phyloP scores from a whole-genome alignment of 1,139 yeast genomes.

The Debaryomyces nepalensis region DNA sequence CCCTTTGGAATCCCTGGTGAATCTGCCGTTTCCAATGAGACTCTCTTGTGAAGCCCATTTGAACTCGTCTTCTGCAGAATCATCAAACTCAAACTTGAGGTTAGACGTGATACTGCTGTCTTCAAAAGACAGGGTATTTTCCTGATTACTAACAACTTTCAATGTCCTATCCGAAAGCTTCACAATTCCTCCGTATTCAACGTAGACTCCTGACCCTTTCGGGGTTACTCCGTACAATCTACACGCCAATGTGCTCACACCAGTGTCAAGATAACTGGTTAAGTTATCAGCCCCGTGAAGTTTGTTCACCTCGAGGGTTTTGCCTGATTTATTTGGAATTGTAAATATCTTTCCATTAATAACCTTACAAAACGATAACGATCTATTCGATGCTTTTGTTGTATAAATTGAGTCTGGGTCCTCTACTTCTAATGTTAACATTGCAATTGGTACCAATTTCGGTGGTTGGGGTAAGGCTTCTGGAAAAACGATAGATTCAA shows the following conservation, averaged over 20 bases:
- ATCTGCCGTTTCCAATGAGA: slow-evolving; percentile 59
- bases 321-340: slow-evolving; percentile 34
- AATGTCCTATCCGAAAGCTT: slow-evolving; percentile 37
- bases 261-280: slow-evolving; percentile 33
- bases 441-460: slow-evolving; percentile 36
- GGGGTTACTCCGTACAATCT: slow-evolving; percentile 49
- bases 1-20: slow-evolving; percentile 49
- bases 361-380: slow-evolving; percentile 28
- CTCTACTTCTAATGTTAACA: slow-evolving; percentile 29
- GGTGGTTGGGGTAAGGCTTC: slow-evolving; percentile 24
- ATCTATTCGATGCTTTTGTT: slow-evolving; percentile 22
- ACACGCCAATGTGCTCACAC: slow-evolving; percentile 51
- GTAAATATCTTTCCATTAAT: slow-evolving; percentile 34
- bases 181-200: slow-evolving; percentile 52
- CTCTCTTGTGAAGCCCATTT: slow-evolving; percentile 52
- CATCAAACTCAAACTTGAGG: slow-evolving; percentile 48
- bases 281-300: slow-evolving; percentile 53
- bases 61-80: slow-evolving; percentile 43
- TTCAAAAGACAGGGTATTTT: slow-evolving; percentile 37
- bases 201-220: slow-evolving; percentile 42
- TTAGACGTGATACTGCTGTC: slow-evolving; percentile 53
- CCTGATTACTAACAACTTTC: slow-evolving; percentile 37
- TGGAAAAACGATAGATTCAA: slow-evolving; percentile 18
- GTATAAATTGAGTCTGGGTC: slow-evolving; percentile 24
- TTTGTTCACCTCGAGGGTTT: slow-evolving; percentile 31